These are phyloP conservation scores for Macrolepiota albuminosa DNA, from an alignment of 768 basidiomycete species.

Conservation along the genomic window DNA sequence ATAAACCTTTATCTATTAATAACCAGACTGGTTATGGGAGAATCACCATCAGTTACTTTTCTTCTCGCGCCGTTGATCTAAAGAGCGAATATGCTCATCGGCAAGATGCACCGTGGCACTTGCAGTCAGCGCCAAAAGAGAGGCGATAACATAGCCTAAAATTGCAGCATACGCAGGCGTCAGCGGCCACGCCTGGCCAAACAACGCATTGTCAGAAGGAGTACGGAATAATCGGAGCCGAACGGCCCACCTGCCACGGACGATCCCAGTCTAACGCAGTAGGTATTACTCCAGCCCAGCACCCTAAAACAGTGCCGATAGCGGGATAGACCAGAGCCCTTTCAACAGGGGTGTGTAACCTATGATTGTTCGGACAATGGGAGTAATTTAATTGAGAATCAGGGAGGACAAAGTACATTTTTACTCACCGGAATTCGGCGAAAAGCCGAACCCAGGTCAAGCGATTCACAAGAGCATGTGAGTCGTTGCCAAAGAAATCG, in stretches of 20 bases:
- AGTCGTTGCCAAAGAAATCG: conserved; percentile 31
- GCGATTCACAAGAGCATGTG: conserved; percentile 44
- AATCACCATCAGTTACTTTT: conserved; percentile 10
- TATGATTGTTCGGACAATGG: conserved; percentile 17
- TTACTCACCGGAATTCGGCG: conserved; percentile 72
- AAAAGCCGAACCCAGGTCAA: conserved; percentile 78
- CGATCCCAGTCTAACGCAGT: conserved; percentile 96
- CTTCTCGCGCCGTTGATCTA: conserved; percentile 11
- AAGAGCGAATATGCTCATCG: conserved; percentile 28
- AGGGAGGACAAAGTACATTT: neutral
- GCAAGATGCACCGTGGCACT: conserved; percentile 35
- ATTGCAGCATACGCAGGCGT: conserved; percentile 72
- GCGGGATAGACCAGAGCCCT: conserved; percentile 76
- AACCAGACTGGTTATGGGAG: neutral
- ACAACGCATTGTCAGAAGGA: neutral
- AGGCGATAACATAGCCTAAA: conserved; percentile 59
- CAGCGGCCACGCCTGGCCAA: conserved; percentile 72
- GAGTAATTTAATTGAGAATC: neutral
- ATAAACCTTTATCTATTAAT: conserved; percentile 6
- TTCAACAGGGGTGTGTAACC: conserved; percentile 64
- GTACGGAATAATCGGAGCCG: neutral
- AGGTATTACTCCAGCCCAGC: conserved; percentile 79
- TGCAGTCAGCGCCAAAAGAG: conserved; percentile 47
- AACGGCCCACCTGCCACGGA: conserved; percentile 85
- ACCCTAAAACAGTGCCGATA: conserved; percentile 65